These are phyloP conservation scores for Scenedesmus sp. DNA, from an alignment of 163 green algal genomes.

Conservation along the genomic window DNA sequence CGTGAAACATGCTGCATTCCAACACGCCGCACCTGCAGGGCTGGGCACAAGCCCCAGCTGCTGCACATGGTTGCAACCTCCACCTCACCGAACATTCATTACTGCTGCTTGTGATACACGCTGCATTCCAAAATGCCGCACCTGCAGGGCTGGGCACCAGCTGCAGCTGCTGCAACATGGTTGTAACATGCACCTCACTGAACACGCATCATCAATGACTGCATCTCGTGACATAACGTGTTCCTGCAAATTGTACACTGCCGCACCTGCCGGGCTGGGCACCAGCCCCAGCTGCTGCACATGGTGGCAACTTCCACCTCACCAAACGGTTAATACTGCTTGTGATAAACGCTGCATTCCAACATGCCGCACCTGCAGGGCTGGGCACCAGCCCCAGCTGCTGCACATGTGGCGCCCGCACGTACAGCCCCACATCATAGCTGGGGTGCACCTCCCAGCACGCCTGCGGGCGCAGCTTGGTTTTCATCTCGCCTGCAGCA, in stretches of 20 bases:
- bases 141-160: not conserved
- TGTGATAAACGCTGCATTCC: not conserved
- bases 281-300: not conserved
- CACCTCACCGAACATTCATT: not conserved
- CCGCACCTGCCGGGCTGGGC: not conserved
- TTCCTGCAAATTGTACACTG: not conserved
- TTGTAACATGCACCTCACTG: not conserved
- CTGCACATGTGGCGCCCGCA: not conserved
- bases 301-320: not conserved
- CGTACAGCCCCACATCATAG: conserved; percentile 31
- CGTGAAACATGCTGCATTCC: not conserved
- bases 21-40: not conserved
- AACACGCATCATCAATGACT: too few species aligned
- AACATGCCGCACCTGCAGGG: conserved; percentile 1
- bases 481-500: conserved; percentile 13
- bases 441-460: not conserved
- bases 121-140: not conserved
- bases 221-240: not conserved
- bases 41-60: not conserved
- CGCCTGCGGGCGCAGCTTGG: conserved; percentile 1
- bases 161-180: not conserved
- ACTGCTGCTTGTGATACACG: too few species aligned
- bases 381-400: not conserved
- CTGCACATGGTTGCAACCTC: not conserved
- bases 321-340: too few species aligned